Evolutionary conservation across 257 asterid species (phyloP), one percentile per base, ranked within the genome.

Genomic region (Solanum habrochaites): DNA sequence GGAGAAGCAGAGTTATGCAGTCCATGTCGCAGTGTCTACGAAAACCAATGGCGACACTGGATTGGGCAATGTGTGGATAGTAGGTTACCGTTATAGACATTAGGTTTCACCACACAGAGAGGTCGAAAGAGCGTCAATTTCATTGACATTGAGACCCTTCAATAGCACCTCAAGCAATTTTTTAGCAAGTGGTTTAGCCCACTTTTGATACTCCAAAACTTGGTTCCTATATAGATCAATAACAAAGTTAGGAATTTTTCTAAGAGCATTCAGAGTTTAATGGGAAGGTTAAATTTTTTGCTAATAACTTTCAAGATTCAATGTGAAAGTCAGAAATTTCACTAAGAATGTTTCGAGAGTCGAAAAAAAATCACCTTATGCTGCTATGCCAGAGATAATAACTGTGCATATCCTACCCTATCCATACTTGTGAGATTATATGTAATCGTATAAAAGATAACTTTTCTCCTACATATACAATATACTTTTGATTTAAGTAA

Each of bases 1-100:
- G 96, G 74, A 93, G 92, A 66, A 93, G 94, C 73, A 92, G 12
- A 2, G 95, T 91, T 10, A 93, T 89, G 11, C 92, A 88, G 0
- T 91, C 88, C 37, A 91, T 11, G 43, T 93, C 94, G 8, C 94
- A 89, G 56, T 93, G 96, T 14, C 86, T 87, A 12, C 92, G 91
- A 5, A 89, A 90, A 87, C 96, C 96, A 8, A 91, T 86, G 23
- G 89, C 89, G 3, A 93, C 6, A 49, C 21, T 49, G 58, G 21
- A 49, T 49, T 49, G 58, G 58, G 58, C 21, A 49, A 49, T 15
- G 21, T n/a, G 21, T 49, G 58, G 58, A 49, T 49, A 49, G 21
- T 49, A 49, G 21, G 5, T 49, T 7, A 49, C 6, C 21, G 15
- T 49, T 15, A 49, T 49, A 49, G 58, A 5, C 58, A 49, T 49